Conservation (phyloP, 1,284 basidiomycete genomes). For the Cryptococcus floricola region DNA sequence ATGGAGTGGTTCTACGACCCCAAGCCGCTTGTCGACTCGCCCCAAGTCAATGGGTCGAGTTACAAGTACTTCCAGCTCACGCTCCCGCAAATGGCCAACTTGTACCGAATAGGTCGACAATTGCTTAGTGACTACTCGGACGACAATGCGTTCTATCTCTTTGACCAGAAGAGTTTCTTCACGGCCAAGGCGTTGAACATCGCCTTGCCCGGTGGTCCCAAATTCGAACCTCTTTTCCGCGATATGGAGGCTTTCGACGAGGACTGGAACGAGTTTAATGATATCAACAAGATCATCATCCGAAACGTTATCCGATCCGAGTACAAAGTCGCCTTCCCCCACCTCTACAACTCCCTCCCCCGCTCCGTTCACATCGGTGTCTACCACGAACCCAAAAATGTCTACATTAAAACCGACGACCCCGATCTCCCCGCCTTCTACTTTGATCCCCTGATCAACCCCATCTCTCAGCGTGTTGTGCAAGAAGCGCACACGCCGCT, state of each 20-base stretch:
- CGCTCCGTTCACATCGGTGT: constrained; percentile 87
- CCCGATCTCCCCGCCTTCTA: constrained; percentile 99
- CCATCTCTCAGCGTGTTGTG: constrained; percentile 82
- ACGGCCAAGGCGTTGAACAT: constrained; percentile 97
- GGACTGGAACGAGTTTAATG: constrained; percentile 99
- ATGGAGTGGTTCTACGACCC: constrained; percentile 99
- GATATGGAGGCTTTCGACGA: constrained; percentile 98
- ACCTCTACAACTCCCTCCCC: constrained; percentile 97
- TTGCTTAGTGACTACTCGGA: constrained; percentile 89
- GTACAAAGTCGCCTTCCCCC: constrained; percentile 99
- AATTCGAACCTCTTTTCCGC: constrained; percentile 85
- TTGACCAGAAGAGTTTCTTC: constrained; percentile 98
- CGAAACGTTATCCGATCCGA: constrained; percentile 98
- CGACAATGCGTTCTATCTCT: constrained; percentile 83
- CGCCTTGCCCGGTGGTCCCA: constrained; percentile 97
- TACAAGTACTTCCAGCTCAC: constrained; percentile 92
- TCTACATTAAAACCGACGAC: constrained; percentile 98
- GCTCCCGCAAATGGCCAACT: constrained; percentile 90
- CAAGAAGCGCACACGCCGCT: constrained; percentile 76
- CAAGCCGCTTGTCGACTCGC: constrained; percentile 85
- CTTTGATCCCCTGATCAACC: constrained; percentile 97
- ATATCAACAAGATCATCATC: constrained; percentile 99
- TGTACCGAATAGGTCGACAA: constrained; percentile 92
- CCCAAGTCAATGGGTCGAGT: constrained; percentile 83
- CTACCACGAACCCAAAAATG: constrained; percentile 94